These are phyloP conservation scores for Zoysia matrella DNA, from an alignment of 202 grass and related monocot genomes.

Conservation along the genomic window DNA sequence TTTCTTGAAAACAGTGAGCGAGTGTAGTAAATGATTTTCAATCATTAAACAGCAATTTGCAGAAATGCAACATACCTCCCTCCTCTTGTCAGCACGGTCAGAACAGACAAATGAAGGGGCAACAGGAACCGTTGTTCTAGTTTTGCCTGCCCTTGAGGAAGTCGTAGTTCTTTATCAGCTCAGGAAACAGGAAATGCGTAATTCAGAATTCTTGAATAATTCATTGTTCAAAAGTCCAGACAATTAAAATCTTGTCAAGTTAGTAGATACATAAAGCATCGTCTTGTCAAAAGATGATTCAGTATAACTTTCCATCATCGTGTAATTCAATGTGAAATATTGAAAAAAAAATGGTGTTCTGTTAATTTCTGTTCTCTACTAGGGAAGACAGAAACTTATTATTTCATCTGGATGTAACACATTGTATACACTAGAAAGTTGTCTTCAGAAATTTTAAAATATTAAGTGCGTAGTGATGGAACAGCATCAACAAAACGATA, in stretches of 20 bases:
- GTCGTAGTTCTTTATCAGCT: slow-evolving; percentile 72
- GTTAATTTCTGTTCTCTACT: not conserved
- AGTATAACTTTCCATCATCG: not conserved
- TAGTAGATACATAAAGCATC: not conserved
- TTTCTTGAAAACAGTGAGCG: slow-evolving; percentile 3
- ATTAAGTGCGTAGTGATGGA: slow-evolving; percentile 19
- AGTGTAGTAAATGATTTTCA: slow-evolving; percentile 32
- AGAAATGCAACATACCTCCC: slow-evolving; percentile 61
- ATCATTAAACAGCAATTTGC: slow-evolving; percentile 7
- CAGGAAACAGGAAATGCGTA: slow-evolving; percentile 40
- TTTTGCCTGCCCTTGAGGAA: slow-evolving; percentile 62
- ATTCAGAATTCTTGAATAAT: slow-evolving; percentile 25
- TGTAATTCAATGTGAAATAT: not conserved
- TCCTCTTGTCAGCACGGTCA: slow-evolving; percentile 88
- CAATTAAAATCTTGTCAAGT: not conserved
- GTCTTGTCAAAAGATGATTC: slow-evolving; percentile 15
- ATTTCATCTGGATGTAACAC: slow-evolving; percentile 6
- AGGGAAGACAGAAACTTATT: slow-evolving; percentile 17
- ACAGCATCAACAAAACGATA: slow-evolving; percentile 26
- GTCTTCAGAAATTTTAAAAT: slow-evolving; percentile 2
- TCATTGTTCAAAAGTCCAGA: slow-evolving; percentile 46
- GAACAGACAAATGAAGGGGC: slow-evolving; percentile 75
- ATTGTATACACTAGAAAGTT: slow-evolving; percentile 16
- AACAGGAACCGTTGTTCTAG: slow-evolving; percentile 67
- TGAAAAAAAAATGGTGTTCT: too few species aligned